Percentiles rank a stretch among this genome's conserved stretches.
These are phyloP conservation scores for Exophiala phaeomuriformis DNA, from an alignment of 2,329 filamentous ascomycete genomes.

Conservation along the genomic window DNA sequence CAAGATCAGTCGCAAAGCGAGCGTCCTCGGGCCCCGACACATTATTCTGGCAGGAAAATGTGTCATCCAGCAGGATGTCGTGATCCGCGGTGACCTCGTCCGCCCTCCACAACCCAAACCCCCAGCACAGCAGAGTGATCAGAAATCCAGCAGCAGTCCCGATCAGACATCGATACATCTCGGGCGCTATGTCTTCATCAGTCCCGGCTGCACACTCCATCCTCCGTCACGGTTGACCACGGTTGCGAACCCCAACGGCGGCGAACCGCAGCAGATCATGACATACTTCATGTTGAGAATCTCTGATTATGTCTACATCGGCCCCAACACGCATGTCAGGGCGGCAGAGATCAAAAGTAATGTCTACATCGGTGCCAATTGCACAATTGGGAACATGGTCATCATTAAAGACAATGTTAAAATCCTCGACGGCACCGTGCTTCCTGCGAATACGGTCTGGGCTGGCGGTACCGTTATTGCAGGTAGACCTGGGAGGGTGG, in stretches of 20 bases:
- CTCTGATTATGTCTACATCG: constrained; percentile 89
- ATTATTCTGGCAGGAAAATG: constrained; percentile 96
- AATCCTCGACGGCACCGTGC: constrained; percentile 73
- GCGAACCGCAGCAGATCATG: constrained; percentile 39
- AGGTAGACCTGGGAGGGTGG: constrained; percentile 67
- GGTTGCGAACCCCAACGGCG: constrained; percentile 42
- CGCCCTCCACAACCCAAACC: constrained; percentile 46
- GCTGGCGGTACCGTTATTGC: constrained; percentile 90
- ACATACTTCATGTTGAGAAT: constrained; percentile 86
- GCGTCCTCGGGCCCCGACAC: constrained; percentile 90
- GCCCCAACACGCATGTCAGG: constrained; percentile 66
- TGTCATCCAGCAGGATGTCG: constrained; percentile 89
- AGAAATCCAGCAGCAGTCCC: constrained; percentile 29
- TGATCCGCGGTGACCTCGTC: constrained; percentile 83
- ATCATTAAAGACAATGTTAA: constrained; percentile 92
- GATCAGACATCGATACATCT: constrained; percentile 61
- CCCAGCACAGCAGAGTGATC: constrained; percentile 30
- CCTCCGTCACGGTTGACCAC: constrained; percentile 78
- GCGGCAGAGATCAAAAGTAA: constrained; percentile 77
- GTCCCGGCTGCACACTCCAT: constrained; percentile 66
- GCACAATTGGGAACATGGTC: constrained; percentile 74
- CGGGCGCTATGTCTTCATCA: constrained; percentile 85
- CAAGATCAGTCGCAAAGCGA: constrained; percentile 88
- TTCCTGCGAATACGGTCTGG: constrained; percentile 83
- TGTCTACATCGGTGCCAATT: constrained; percentile 73